phyloP scores from a whole-genome alignment of 1,139 yeast genomes.

The Tardiomyces depauwii region DNA sequence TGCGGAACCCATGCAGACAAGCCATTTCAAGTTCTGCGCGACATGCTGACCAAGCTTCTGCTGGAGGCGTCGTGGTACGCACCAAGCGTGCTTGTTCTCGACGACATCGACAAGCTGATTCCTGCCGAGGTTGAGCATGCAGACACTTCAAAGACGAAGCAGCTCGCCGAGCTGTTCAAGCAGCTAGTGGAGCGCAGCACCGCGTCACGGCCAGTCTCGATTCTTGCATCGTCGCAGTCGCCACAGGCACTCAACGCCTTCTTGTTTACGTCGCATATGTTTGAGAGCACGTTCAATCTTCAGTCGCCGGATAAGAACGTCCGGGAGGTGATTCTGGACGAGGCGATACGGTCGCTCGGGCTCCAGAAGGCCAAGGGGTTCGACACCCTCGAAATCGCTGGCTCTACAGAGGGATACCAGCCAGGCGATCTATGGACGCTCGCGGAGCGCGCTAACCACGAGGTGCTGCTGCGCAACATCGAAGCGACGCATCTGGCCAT shows the following conservation, averaged over 20 bases:
- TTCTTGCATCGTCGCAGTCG: constrained; percentile 49
- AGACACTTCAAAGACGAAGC: constrained; percentile 49
- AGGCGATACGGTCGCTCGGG: constrained; percentile 30
- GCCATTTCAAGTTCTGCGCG: constrained; percentile 39
- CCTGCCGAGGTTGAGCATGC: constrained; percentile 64
- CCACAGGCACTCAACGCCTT: constrained; percentile 55
- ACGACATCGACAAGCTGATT: constrained; percentile 68
- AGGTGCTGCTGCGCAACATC: constrained; percentile 13
- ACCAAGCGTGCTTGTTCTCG: constrained; percentile 66
- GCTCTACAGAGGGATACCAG: constrained; percentile 78
- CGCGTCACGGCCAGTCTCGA: constrained; percentile 37
- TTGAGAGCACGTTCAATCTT: constrained; percentile 52
- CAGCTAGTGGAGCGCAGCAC: constrained; percentile 17
- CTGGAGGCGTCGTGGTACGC: constrained; percentile 66
- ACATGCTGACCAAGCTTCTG: constrained; percentile 39
- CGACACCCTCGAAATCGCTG: constrained; percentile 60
- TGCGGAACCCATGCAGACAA: constrained; percentile 50
- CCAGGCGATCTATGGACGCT: constrained; percentile 71
- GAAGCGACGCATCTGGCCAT: constrained; percentile 2
- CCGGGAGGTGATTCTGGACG: constrained; percentile 40
- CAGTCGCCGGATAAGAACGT: constrained; percentile 61
- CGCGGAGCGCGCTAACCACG: constrained; percentile 66
- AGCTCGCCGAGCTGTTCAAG: constrained; percentile 38
- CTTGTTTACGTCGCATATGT: constrained; percentile 55
- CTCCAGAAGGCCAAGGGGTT: constrained; percentile 30